Percentiles rank a stretch among this genome's conserved stretches.
phyloP scores from a whole-genome alignment of 805 yeast species.

The Metschnikowia cubensis region DNA sequence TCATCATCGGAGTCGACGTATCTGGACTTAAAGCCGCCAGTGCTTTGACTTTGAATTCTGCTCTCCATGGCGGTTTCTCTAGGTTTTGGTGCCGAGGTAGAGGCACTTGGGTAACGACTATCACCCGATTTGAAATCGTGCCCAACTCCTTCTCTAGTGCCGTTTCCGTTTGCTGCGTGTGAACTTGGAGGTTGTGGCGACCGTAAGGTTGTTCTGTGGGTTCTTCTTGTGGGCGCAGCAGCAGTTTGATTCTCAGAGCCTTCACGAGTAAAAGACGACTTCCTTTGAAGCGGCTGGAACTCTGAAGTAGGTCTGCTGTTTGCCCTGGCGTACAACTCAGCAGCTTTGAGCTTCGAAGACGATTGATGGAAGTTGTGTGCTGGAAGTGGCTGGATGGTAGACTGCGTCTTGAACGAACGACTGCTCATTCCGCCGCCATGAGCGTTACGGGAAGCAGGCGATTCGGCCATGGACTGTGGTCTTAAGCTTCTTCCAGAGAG shows the following conservation, averaged over 20 bases:
- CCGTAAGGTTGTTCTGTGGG: conserved; percentile 10
- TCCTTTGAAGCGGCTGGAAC: conserved; percentile 39
- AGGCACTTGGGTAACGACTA: neutral
- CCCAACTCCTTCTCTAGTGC: neutral
- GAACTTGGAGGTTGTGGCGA: neutral
- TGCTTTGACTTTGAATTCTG: neutral
- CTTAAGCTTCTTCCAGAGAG: conserved; percentile 29
- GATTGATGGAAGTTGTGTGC: conserved; percentile 40
- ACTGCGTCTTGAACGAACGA: conserved; percentile 26
- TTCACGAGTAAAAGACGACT: conserved; percentile 57
- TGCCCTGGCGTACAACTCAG: conserved; percentile 52
- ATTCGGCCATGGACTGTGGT: conserved; percentile 28
- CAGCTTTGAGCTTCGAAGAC: conserved; percentile 43
- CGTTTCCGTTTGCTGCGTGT: neutral
- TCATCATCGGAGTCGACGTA: conserved; percentile 66
- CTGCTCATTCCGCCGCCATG: conserved; percentile 25
- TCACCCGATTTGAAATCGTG: neutral
- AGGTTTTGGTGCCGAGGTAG: neutral
- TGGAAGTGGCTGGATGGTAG: conserved; percentile 26
- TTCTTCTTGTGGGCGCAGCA: neutral
- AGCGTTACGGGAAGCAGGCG: neutral
- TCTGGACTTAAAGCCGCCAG: conserved; percentile 45
- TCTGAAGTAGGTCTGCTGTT: conserved; percentile 38
- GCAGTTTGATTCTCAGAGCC: conserved; percentile 1
- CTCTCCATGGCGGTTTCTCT: neutral